A percentile compares a stretch with the other conserved stretches of the same genome.
Conservation (phyloP, 225 moss, liverwort and hornwort species). For the Rhytidiadelphus loreus region DNA sequence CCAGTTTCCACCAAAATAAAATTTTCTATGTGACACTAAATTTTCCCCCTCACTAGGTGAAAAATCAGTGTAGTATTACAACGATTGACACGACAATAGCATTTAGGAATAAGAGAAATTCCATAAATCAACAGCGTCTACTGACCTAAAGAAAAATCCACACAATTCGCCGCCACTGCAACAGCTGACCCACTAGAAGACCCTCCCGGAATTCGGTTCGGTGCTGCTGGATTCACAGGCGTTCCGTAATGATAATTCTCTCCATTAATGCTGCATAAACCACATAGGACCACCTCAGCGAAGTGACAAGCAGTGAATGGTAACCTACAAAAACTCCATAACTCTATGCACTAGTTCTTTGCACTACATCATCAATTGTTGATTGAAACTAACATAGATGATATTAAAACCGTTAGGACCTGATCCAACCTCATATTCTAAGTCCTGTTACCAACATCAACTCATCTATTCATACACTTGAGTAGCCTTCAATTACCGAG, state of each 20-base stretch:
- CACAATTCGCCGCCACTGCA: slow-evolving; percentile 79
- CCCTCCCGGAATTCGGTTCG: slow-evolving; percentile 80
- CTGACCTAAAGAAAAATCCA: slow-evolving; percentile 80
- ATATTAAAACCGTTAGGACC: not conserved
- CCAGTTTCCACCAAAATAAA: not conserved
- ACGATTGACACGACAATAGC: not conserved
- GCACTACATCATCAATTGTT: not conserved
- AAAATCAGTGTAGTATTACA: not conserved
- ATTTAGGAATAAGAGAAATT: not conserved
- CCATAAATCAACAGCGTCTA: not conserved
- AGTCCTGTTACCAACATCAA: not conserved
- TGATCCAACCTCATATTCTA: not conserved
- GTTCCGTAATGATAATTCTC: slow-evolving; percentile 93
- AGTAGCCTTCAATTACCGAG: not conserved
- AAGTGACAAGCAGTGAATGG: not conserved
- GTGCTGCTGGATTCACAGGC: slow-evolving; percentile 87
- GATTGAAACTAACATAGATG: not conserved
- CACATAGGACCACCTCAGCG: not conserved
- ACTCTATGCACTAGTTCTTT: not conserved
- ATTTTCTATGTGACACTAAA: too few species aligned
- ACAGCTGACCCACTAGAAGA: slow-evolving; percentile 97
- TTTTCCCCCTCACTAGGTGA: not conserved
- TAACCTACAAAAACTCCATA: not conserved
- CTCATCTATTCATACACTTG: not conserved
- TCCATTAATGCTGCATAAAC: slow-evolving; percentile 63